Conservation (phyloP, 2,329 filamentous ascomycete species). For the Aspergillus pseudoviridinutans region DNA sequence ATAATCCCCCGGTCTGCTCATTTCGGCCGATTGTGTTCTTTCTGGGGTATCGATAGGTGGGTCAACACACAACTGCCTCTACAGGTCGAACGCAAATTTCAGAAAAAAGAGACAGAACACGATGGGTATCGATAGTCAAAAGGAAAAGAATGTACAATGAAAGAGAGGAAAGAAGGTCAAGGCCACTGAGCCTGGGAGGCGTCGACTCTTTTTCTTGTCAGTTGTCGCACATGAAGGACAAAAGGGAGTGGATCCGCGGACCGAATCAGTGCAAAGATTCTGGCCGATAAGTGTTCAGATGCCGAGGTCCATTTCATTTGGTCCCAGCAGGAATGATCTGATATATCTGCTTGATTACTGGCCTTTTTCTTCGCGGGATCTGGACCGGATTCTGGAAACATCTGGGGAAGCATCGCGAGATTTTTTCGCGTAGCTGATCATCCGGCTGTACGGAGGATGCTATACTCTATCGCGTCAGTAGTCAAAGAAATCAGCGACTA, state of each 20-base stretch:
- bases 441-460: no score
- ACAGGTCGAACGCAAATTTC: neutral
- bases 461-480: neutral
- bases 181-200: conserved; percentile 1
- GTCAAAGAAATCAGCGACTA: neutral
- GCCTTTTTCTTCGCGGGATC: neutral
- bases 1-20: conserved; percentile 39
- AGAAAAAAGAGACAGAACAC: neutral
- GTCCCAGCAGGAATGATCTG: neutral
- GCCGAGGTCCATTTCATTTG: conserved; percentile 25
- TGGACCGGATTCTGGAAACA: neutral
- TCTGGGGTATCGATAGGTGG: conserved; percentile 11
- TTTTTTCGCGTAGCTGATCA: no score
- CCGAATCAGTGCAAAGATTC: conserved; percentile 19
- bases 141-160: conserved; percentile 5
- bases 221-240: conserved; percentile 28
- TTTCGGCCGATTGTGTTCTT: conserved; percentile 24
- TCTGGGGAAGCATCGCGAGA: neutral
- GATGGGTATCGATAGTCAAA: neutral
- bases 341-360: neutral
- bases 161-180: conserved; percentile 6
- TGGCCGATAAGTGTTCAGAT: conserved; percentile 18
- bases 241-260: conserved; percentile 26
- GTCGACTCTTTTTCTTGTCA: conserved; percentile 14
- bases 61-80: neutral